phyloP scores from a whole-genome alignment of 768 basidiomycete genomes.

The Boletus insuetus region DNA sequence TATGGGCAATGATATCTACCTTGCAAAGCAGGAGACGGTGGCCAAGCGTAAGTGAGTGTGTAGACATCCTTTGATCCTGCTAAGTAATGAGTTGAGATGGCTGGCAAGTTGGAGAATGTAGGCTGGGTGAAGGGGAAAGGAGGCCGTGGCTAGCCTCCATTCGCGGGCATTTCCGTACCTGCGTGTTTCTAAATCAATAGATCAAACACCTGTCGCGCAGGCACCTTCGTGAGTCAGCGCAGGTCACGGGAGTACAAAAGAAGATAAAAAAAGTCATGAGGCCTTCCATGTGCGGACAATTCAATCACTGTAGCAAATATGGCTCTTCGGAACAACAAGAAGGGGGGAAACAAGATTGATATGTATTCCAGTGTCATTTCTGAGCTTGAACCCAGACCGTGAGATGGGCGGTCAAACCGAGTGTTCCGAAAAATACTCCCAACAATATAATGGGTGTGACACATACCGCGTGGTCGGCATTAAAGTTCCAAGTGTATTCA shows the following conservation, averaged over 20 bases:
- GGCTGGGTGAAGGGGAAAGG: not conserved
- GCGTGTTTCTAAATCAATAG: constrained; percentile 6
- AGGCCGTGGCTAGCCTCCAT: not conserved
- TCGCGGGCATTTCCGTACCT: constrained; percentile 18
- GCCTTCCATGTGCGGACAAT: constrained; percentile 2
- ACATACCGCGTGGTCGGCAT: constrained; percentile 11
- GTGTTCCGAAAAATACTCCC: not conserved
- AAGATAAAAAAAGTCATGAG: constrained; percentile 1
- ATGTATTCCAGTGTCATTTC: constrained; percentile 5
- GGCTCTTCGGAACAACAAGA: not conserved
- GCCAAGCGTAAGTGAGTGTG: not conserved
- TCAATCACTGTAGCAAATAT: not conserved
- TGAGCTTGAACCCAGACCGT: constrained; percentile 14
- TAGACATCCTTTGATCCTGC: not conserved
- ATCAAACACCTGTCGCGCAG: constrained; percentile 5
- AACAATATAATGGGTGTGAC: constrained; percentile 2
- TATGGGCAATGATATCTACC: not conserved
- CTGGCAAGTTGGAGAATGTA: not conserved
- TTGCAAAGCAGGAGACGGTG: not conserved
- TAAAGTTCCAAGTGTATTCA: constrained; percentile 1
- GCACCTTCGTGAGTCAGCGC: constrained; percentile 14
- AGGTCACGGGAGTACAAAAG: not conserved
- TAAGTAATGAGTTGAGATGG: not conserved
- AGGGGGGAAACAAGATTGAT: not conserved
- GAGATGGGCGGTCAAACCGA: constrained; percentile 7